These are phyloP conservation scores for Cryptococcus amylolentus DNA, from an alignment of 1,284 basidiomycete genomes.

Conservation along the genomic window DNA sequence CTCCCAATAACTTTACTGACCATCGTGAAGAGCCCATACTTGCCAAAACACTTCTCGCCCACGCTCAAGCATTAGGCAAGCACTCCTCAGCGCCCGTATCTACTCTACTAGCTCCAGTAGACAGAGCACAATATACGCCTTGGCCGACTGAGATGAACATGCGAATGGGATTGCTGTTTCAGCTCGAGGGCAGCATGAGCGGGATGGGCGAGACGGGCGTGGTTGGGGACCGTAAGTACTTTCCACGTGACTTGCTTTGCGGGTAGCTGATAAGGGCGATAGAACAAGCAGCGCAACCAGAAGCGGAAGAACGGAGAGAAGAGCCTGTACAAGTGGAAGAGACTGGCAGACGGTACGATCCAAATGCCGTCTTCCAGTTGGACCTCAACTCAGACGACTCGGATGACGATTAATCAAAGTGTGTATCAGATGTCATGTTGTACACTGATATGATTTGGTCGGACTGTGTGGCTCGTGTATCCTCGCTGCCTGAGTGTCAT, in stretches of 20 bases:
- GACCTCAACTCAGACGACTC: slow-evolving; percentile 41
- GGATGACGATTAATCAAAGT: slow-evolving; percentile 17
- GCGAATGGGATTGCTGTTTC: slow-evolving; percentile 42
- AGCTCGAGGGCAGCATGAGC: slow-evolving; percentile 42
- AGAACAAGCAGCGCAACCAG: not conserved
- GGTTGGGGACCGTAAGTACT: slow-evolving; percentile 31
- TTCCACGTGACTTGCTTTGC: not conserved
- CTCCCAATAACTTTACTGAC: not conserved
- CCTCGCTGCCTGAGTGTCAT: not conserved
- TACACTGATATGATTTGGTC: not conserved
- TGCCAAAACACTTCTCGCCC: slow-evolving; percentile 29
- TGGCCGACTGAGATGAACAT: slow-evolving; percentile 44
- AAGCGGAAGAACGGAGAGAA: slow-evolving; percentile 4
- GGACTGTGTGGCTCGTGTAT: not conserved
- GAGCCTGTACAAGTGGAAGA: slow-evolving; percentile 27
- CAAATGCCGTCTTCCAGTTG: slow-evolving; percentile 37
- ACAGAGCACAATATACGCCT: slow-evolving; percentile 31
- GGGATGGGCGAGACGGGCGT: slow-evolving; percentile 35
- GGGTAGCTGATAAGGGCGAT: too few relatives aligned
- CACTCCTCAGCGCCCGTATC: slow-evolving; percentile 40
- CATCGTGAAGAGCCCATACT: slow-evolving; percentile 24
- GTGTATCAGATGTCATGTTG: not conserved
- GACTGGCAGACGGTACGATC: slow-evolving; percentile 32
- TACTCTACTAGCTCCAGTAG: slow-evolving; percentile 20
- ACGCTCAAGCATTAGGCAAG: slow-evolving; percentile 34